Percentiles rank a stretch among this genome's conserved stretches.
Evolutionary conservation across 768 basidiomycete species (phyloP).

Genomic region (Zangia roseola): DNA sequence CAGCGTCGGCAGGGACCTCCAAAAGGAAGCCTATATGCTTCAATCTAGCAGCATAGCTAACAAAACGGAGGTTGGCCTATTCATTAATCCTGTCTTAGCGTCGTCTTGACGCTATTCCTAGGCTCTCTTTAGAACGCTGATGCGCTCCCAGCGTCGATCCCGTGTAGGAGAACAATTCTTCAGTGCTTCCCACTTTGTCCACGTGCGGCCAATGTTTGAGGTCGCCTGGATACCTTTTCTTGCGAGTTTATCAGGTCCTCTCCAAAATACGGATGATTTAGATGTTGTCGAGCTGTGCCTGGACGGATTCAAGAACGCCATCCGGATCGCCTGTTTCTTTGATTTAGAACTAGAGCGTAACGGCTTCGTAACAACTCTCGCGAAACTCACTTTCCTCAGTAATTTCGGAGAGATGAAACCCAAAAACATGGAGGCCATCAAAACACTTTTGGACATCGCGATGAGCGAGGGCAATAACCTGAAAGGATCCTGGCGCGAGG

Average conservation of each 20-base stretch:
- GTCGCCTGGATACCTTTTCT: conserved; percentile 99
- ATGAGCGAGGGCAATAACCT: conserved; percentile 96
- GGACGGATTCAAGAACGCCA: conserved; percentile 96
- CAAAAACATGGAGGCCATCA: conserved; percentile 99
- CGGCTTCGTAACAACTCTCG: conserved; percentile 94
- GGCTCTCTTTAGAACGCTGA: conserved; percentile 91
- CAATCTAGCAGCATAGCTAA: conserved; percentile 96
- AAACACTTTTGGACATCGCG: conserved; percentile 89
- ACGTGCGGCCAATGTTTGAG: conserved; percentile 98
- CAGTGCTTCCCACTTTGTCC: conserved; percentile 93
- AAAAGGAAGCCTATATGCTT: conserved; percentile 93
- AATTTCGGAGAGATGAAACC: conserved; percentile 98
- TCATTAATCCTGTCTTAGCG: not conserved
- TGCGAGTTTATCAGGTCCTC: conserved; percentile 89
- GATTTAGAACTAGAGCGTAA: conserved; percentile 98
- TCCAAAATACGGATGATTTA: conserved; percentile 93
- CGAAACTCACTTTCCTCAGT: conserved; percentile 96
- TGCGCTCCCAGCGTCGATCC: conserved; percentile 85
- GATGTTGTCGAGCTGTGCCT: conserved; percentile 90
- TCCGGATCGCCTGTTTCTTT: conserved; percentile 94
- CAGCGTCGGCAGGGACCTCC: conserved; percentile 89
- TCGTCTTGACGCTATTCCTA: conserved; percentile 27
- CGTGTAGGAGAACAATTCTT: conserved; percentile 87
- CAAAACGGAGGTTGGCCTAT: conserved; percentile 79
- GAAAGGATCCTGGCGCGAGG: conserved; percentile 95